Evolutionary conservation across 1,284 basidiomycete species (phyloP).

Genomic region (Rhizoctonia solani): DNA sequence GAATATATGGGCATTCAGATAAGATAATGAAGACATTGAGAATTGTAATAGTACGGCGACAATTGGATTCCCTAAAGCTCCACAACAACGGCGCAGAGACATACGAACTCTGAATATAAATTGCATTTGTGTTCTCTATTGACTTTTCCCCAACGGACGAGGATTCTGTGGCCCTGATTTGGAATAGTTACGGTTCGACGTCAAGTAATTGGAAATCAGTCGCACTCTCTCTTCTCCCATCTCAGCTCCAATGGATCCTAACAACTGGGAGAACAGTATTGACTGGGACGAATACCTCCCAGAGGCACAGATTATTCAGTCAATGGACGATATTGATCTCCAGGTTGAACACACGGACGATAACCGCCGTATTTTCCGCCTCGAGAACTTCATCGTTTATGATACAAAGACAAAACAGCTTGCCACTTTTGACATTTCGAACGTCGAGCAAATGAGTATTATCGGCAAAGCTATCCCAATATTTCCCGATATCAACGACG

Average conservation of each 20-base stretch:
- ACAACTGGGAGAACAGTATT: slow-evolving; percentile 4
- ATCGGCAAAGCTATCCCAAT: slow-evolving; percentile 15
- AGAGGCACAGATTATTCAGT: not conserved
- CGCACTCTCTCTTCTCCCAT: not conserved
- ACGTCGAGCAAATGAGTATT: not conserved
- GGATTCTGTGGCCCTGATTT: too few relatives aligned
- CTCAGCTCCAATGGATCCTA: slow-evolving; percentile 7
- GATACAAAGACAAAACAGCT: not conserved
- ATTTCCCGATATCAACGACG: slow-evolving; percentile 19
- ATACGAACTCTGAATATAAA: too few relatives aligned
- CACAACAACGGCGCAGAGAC: too few relatives aligned
- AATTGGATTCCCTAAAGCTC: too few relatives aligned
- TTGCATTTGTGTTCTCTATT: too few relatives aligned
- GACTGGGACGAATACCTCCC: not conserved
- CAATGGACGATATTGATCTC: slow-evolving; percentile 9
- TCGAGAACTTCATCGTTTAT: slow-evolving; percentile 16
- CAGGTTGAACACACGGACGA: not conserved
- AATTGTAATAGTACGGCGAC: too few relatives aligned
- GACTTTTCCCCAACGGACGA: too few relatives aligned
- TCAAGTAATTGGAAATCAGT: not conserved
- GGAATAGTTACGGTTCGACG: not conserved
- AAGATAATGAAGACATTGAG: too few relatives aligned
- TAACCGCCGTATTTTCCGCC: slow-evolving; percentile 7
- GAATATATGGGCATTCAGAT: too few relatives aligned
- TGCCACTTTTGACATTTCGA: not conserved